Conservation (phyloP, 495 filamentous ascomycete genomes). For the Mycothermus thermophilus region DNA sequence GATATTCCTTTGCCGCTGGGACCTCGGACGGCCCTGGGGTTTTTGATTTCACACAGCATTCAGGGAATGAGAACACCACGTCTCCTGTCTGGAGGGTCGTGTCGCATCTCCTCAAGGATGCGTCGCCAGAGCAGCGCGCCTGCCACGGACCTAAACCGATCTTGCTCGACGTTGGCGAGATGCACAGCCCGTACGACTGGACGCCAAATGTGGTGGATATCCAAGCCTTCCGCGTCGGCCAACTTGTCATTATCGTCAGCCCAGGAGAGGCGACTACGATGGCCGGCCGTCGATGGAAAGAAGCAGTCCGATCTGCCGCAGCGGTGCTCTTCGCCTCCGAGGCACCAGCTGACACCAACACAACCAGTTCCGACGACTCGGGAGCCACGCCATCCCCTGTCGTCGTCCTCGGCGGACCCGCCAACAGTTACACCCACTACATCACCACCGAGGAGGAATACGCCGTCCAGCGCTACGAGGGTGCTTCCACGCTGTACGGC, state of each 20-base stretch:
- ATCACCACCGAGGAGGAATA: conserved; percentile 92
- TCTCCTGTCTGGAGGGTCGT: conserved; percentile 78
- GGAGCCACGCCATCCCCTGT: conserved; percentile 32
- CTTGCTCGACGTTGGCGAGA: conserved; percentile 77
- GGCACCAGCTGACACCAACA: too few species aligned
- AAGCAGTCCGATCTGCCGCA: conserved; percentile 49
- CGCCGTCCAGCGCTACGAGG: conserved; percentile 80
- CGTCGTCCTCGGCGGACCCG: conserved; percentile 82
- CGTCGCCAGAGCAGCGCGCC: conserved; percentile 52
- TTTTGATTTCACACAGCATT: conserved; percentile 90
- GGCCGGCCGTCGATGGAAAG: conserved; percentile 84
- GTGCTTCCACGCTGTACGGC: conserved; percentile 87
- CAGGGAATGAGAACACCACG: conserved; percentile 54
- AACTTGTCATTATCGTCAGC: conserved; percentile 73
- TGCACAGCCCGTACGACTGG: conserved; percentile 72
- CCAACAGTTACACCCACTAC: conserved; percentile 94
- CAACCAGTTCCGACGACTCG: background rate
- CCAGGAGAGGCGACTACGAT: conserved; percentile 93
- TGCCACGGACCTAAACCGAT: conserved; percentile 84
- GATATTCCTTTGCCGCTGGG: conserved; percentile 87
- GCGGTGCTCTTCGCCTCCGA: conserved; percentile 30
- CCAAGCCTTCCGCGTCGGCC: conserved; percentile 76
- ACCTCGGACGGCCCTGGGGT: conserved; percentile 87
- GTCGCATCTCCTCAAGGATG: conserved; percentile 54
- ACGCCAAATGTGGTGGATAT: conserved; percentile 88